Evolutionary conservation across 306 rosid species (phyloP), one percentile per base, ranked within the genome.

Genomic region (Lathyrus aphaca): DNA sequence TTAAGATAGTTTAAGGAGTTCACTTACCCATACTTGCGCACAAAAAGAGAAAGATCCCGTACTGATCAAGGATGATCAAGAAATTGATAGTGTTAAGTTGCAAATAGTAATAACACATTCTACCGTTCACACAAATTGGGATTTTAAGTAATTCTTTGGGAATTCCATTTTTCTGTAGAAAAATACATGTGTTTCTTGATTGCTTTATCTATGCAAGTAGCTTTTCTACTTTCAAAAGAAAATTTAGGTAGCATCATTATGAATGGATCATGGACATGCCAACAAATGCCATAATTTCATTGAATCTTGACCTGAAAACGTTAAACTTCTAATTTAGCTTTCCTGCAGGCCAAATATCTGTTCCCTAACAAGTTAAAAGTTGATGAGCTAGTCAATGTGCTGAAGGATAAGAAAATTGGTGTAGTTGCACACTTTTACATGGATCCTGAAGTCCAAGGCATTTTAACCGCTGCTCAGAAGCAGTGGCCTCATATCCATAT

Each of bases 381-480:
- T 68, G 53, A 73, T 70, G 95, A 88, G 55, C 92, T 94, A 61
- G 87, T 89, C 38, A 65, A 71, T 44, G 84, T 84, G 82, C 78
- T 94, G 16, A 86, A 74, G 82, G 96, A 89, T 82, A 94, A 94
- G 84, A 89, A 83, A 73, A 94, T 94, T 69, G 99, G 99, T 43
- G 77, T 94, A 60, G 99, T 87, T 83, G 99, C 99, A 35, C 97
- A 94, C 73, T 94, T 94, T 77, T 94, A 91, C 88, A 94, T 94
- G 99, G 99, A 94, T 79, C 99, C 99, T 49, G 96, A 94, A 78
- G 95, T 94, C 7, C 99, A 94, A 74, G 99, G 99, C 55, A 65
- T 94, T 66, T 77, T 91, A 76, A 91, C 95, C 53, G 90, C 99
- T 75, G 99, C 99, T 48, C 88, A 91, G 86, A 91, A 89, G 80